Conservation (phyloP, 1,139 yeast species). For the Candida tetrigidarum region DNA sequence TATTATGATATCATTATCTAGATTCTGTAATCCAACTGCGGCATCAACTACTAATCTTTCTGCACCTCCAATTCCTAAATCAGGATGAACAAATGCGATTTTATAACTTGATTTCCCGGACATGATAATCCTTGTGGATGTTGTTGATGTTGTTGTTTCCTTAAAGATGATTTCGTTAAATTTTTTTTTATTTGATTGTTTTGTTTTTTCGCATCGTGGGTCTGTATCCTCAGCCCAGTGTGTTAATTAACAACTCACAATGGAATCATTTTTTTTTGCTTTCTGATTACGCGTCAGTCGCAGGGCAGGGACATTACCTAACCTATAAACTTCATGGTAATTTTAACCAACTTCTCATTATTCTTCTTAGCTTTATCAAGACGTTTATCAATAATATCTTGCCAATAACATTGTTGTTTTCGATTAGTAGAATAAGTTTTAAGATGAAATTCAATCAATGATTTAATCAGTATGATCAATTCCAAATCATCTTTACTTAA, state of each 20-base stretch:
- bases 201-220: conserved; percentile 1
- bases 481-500: not conserved
- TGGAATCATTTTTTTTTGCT: not conserved
- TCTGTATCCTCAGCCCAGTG: not conserved
- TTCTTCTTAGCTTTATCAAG: not conserved
- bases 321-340: not conserved
- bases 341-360: not conserved
- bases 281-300: no score
- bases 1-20: conserved; percentile 67
- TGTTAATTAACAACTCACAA: no score
- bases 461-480: not conserved
- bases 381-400: not conserved
- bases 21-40: conserved; percentile 80
- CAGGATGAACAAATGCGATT: conserved; percentile 94
- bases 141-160: not conserved
- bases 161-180: no score
- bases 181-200: not conserved
- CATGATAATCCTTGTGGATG: not conserved
- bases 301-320: no score
- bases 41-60: conserved; percentile 95
- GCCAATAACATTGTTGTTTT: not conserved
- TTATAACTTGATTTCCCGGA: conserved; percentile 15
- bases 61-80: conserved; percentile 96
- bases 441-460: conserved; percentile 3
- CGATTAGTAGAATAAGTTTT: not conserved